Conservation (phyloP, 1,139 yeast genomes). For the Blastobotrys capitulatus region DNA sequence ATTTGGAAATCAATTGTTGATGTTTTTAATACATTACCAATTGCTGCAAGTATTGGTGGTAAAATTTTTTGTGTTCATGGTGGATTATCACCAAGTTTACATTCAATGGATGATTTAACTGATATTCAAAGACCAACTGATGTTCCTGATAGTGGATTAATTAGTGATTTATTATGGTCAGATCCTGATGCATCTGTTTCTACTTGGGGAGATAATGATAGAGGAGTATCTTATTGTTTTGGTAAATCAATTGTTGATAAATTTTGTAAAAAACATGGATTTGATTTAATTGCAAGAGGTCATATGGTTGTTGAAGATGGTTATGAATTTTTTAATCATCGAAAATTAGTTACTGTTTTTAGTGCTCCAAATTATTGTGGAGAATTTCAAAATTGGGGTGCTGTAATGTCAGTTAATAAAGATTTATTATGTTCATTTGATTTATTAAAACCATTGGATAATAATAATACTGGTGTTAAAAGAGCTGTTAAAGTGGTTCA, state of each 20-base stretch:
- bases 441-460: slow-evolving; percentile 55
- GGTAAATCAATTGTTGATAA: slow-evolving; percentile 68
- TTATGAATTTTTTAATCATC: slow-evolving; percentile 74
- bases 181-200: slow-evolving; percentile 68
- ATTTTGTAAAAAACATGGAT: slow-evolving; percentile 63
- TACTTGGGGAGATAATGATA: slow-evolving; percentile 77
- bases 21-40: slow-evolving; percentile 78
- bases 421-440: slow-evolving; percentile 78
- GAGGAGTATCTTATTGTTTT: slow-evolving; percentile 83
- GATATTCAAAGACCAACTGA: slow-evolving; percentile 77
- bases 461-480: slow-evolving; percentile 9
- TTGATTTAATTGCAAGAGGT: slow-evolving; percentile 78
- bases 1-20: slow-evolving; percentile 75
- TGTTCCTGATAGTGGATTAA: slow-evolving; percentile 74
- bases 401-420: slow-evolving; percentile 79
- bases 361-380: slow-evolving; percentile 92
- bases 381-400: slow-evolving; percentile 87
- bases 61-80: slow-evolving; percentile 88
- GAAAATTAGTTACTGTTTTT: slow-evolving; percentile 75
- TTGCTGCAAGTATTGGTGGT: slow-evolving; percentile 81
- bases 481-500: slow-evolving; percentile 7
- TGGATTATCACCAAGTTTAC: slow-evolving; percentile 74
- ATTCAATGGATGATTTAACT: slow-evolving; percentile 60
- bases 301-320: slow-evolving; percentile 96
- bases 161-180: slow-evolving; percentile 83